Conservation (phyloP, 257 asterid species). For the Perilla frutescens region DNA sequence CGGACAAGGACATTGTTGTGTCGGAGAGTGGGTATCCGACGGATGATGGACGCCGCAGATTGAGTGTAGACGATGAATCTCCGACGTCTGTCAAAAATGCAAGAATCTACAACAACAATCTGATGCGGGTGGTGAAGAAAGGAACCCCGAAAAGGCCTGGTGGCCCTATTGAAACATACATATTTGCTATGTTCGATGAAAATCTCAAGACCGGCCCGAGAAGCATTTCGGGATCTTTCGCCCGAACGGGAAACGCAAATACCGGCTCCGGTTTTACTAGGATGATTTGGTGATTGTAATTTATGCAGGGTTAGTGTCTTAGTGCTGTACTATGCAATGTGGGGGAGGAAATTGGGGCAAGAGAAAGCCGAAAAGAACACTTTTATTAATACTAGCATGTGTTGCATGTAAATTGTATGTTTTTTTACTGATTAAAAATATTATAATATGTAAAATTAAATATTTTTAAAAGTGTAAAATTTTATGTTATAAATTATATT, state of each 20-base stretch:
- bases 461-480: too few relatives aligned
- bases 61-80: not conserved
- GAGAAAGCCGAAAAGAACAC: too few relatives aligned
- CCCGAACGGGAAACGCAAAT: not conserved
- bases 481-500: too few relatives aligned
- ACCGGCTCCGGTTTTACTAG: not conserved
- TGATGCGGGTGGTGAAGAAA: constrained; percentile 17
- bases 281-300: not conserved
- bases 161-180: constrained; percentile 15
- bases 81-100: not conserved
- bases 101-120: constrained; percentile 13
- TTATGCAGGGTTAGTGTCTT: too few relatives aligned
- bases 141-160: constrained; percentile 30
- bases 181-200: constrained; percentile 39
- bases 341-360: too few relatives aligned
- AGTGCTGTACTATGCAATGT: too few relatives aligned
- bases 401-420: too few relatives aligned
- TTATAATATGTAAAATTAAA: too few relatives aligned
- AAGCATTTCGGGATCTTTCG: constrained; percentile 14
- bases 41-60: too few relatives aligned
- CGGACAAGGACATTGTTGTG: too few relatives aligned
- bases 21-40: constrained; percentile 29
- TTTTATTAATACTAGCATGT: too few relatives aligned
- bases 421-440: too few relatives aligned
- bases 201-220: constrained; percentile 30